These are phyloP conservation scores for Cephalotrichum gorgonifer DNA, from an alignment of 2,329 filamentous ascomycete species.

Conservation along the genomic window DNA sequence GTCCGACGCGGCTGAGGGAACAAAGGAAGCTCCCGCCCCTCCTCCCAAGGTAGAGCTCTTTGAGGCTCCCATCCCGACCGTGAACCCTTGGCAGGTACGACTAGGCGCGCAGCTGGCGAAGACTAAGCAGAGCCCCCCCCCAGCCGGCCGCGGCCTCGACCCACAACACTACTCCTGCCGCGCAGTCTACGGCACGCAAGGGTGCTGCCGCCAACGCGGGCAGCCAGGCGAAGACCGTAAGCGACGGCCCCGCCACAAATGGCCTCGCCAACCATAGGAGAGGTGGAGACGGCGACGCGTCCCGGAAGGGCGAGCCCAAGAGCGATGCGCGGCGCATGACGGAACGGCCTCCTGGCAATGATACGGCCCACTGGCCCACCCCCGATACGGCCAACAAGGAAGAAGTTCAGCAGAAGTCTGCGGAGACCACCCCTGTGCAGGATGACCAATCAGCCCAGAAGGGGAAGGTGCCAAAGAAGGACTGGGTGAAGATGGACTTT, in stretches of 20 bases:
- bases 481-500: constrained; percentile 77
- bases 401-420: constrained; percentile 61
- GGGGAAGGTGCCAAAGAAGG: constrained; percentile 52
- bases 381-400: constrained; percentile 65
- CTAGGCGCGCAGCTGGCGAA: constrained; percentile 54
- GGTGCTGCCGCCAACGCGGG: constrained; percentile 11
- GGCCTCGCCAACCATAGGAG: constrained; percentile 32
- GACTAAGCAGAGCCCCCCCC: constrained; percentile 20
- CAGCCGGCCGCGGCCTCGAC: neutral
- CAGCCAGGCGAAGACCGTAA: constrained; percentile 10
- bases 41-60: constrained; percentile 54
- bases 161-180: constrained; percentile 8
- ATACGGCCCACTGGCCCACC: constrained; percentile 62
- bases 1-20: constrained; percentile 44
- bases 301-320: constrained; percentile 18
- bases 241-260: constrained; percentile 19
- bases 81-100: constrained; percentile 84
- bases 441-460: constrained; percentile 38
- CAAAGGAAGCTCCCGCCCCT: constrained; percentile 39
- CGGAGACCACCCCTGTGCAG: constrained; percentile 51
- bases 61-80: constrained; percentile 69
- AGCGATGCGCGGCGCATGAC: constrained; percentile 21
- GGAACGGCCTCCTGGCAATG: neutral
- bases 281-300: constrained; percentile 25
- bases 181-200: constrained; percentile 15